phyloP scores from a whole-genome alignment of 1,284 basidiomycete genomes.

The Mrakiaceae sp. region DNA sequence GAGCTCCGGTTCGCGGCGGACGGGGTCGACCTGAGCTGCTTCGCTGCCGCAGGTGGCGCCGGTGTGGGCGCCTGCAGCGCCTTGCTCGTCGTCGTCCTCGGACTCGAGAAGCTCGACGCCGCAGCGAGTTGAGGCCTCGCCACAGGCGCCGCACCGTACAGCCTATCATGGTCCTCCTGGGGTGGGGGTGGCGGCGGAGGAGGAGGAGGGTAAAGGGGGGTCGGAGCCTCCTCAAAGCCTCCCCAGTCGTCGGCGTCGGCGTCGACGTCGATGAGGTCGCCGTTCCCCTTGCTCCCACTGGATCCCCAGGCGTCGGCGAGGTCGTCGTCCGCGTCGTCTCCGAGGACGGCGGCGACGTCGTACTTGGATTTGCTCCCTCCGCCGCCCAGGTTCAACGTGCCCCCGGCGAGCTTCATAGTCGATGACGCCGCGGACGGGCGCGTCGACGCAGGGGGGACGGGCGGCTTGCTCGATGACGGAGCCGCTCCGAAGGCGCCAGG shows the following conservation, averaged over 20 bases:
- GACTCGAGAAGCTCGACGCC: conserved; percentile 20
- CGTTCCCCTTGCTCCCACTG: conserved; percentile 28
- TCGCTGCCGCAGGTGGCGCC: neutral
- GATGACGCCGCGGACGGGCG: conserved; percentile 11
- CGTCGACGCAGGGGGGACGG: conserved; percentile 12
- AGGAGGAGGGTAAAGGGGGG: conserved; percentile 24
- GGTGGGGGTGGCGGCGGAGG: conserved; percentile 25
- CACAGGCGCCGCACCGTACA: conserved; percentile 20
- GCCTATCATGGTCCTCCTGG: neutral
- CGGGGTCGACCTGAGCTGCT: too few relatives aligned
- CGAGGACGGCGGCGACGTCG: conserved; percentile 49
- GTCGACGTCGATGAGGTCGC: conserved; percentile 80
- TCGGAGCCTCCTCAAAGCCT: conserved; percentile 35
- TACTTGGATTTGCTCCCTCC: conserved; percentile 1
- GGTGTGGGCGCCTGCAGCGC: conserved; percentile 10
- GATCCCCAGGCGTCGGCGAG: conserved; percentile 50
- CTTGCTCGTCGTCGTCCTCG: conserved; percentile 27
- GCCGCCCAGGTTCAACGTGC: neutral
- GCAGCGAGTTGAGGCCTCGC: conserved; percentile 20
- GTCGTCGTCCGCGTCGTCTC: conserved; percentile 37
- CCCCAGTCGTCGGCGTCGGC: conserved; percentile 89
- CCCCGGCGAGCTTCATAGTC: neutral
- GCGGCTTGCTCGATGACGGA: conserved; percentile 5
- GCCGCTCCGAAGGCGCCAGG: conserved; percentile 16
- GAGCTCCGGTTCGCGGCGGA: too few relatives aligned